These are phyloP conservation scores for Suillus subluteus DNA, from an alignment of 768 basidiomycete genomes.

Conservation along the genomic window DNA sequence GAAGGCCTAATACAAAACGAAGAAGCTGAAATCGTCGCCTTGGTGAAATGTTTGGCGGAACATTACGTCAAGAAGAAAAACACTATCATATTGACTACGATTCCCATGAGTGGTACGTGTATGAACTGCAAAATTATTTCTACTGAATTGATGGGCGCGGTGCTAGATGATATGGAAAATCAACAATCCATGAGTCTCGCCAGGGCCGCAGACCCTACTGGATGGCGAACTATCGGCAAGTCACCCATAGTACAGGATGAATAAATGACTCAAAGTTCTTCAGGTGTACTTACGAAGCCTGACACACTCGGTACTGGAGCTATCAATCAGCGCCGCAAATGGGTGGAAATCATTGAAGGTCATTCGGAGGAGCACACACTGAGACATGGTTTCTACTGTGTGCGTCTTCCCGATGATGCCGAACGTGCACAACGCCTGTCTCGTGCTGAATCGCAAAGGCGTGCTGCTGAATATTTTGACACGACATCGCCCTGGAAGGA, in stretches of 20 bases:
- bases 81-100: slow-evolving; percentile 54
- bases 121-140: not conserved
- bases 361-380: slow-evolving; percentile 36
- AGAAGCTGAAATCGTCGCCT: slow-evolving; percentile 41
- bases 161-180: slow-evolving; percentile 60
- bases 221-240: slow-evolving; percentile 55
- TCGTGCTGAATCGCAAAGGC: slow-evolving; percentile 34
- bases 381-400: slow-evolving; percentile 46
- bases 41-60: slow-evolving; percentile 54
- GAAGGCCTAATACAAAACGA: slow-evolving; percentile 57
- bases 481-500: slow-evolving; percentile 40
- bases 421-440: slow-evolving; percentile 37
- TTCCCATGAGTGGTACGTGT: slow-evolving; percentile 55
- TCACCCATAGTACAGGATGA: not conserved
- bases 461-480: not conserved
- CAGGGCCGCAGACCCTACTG: slow-evolving; percentile 45
- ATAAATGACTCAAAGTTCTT: not conserved
- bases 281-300: slow-evolving; percentile 60
- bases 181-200: slow-evolving; percentile 57
- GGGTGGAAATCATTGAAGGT: slow-evolving; percentile 49
- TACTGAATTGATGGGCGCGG: not conserved
- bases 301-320: slow-evolving; percentile 47
- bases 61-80: slow-evolving; percentile 50
- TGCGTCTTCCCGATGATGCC: slow-evolving; percentile 43
- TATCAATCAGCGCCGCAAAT: slow-evolving; percentile 38